Percentiles rank a stretch among this genome's conserved stretches.
Conservation (phyloP, 345 rosid species). For the Lumnitzera racemosa region DNA sequence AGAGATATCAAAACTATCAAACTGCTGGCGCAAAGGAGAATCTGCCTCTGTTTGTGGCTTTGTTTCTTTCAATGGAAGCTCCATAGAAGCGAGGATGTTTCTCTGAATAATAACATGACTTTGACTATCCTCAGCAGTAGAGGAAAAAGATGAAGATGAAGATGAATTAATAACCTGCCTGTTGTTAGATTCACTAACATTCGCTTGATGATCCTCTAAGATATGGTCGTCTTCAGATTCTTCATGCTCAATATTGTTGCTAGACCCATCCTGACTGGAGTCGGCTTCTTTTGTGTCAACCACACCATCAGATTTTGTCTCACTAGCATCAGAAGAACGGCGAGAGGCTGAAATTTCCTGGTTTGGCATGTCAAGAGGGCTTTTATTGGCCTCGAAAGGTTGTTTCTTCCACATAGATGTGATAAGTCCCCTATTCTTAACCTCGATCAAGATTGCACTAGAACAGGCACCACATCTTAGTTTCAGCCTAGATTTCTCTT, state of each 20-base stretch:
- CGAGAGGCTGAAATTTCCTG: no score
- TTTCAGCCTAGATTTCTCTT: conserved; percentile 26
- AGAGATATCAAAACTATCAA: conserved; percentile 27
- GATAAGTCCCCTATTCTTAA: conserved; percentile 36
- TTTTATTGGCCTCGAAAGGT: no score
- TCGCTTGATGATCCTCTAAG: no score
- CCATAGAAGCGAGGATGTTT: conserved; percentile 15
- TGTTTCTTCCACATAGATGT: conserved; percentile 12
- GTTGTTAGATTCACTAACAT: conserved; percentile 12
- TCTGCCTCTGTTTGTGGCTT: conserved; percentile 17
- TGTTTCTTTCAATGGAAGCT: no score
- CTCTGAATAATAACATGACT: conserved; percentile 7
- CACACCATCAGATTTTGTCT: no score
- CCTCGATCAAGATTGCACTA: conserved; percentile 22
- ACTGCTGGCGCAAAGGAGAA: conserved; percentile 35
- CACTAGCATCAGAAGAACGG: no score
- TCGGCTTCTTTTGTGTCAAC: no score
- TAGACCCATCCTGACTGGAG: no score
- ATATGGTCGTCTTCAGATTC: no score
- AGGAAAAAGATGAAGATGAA: conserved; percentile 10
- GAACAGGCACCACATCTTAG: conserved; percentile 60
- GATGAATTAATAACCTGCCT: conserved; percentile 17
- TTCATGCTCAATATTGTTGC: no score
- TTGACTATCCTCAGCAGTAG: conserved; percentile 19
- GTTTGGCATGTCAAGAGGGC: no score